Percentiles rank a stretch among this genome's conserved stretches.
These are phyloP conservation scores for Eucalyptus globulus DNA, from an alignment of 345 rosid species.

Conservation along the genomic window DNA sequence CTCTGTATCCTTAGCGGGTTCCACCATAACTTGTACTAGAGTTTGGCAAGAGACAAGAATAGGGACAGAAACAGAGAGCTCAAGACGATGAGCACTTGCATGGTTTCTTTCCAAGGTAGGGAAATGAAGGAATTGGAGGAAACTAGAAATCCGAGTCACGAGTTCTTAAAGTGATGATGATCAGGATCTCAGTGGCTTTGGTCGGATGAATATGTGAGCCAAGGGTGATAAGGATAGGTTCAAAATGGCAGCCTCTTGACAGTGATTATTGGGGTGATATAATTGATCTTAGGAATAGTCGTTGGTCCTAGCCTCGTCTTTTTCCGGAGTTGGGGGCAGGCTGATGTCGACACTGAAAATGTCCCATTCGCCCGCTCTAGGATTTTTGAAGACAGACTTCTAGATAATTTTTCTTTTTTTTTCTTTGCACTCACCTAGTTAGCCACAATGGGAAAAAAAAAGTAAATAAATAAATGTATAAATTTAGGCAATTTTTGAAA, in stretches of 20 bases:
- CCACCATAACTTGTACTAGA: constrained; percentile 8
- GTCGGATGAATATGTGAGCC: not conserved
- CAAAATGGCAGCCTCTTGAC: not conserved
- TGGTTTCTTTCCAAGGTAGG: not conserved
- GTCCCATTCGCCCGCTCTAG: too few relatives aligned
- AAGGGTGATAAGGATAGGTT: not conserved
- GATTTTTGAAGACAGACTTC: fast-evolving
- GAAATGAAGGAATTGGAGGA: not conserved
- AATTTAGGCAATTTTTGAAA: not conserved
- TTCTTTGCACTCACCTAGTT: not conserved
- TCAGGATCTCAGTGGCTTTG: not conserved
- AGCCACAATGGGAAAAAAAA: not conserved
- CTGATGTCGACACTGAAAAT: too few relatives aligned
- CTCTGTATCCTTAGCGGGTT: not conserved
- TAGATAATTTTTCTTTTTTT: too few relatives aligned
- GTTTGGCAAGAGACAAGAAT: not conserved
- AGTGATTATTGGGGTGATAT: too few relatives aligned
- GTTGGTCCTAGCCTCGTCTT: too few relatives aligned
- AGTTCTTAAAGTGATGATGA: not conserved
- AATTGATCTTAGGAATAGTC: too few relatives aligned
- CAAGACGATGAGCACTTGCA: not conserved
- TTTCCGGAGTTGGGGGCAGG: too few relatives aligned
- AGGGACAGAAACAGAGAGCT: not conserved
- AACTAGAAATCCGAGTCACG: not conserved
- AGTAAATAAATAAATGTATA: not conserved